These are phyloP conservation scores for Cryphonectria carpinicola DNA, from an alignment of 2,329 filamentous ascomycete species.

Conservation along the genomic window DNA sequence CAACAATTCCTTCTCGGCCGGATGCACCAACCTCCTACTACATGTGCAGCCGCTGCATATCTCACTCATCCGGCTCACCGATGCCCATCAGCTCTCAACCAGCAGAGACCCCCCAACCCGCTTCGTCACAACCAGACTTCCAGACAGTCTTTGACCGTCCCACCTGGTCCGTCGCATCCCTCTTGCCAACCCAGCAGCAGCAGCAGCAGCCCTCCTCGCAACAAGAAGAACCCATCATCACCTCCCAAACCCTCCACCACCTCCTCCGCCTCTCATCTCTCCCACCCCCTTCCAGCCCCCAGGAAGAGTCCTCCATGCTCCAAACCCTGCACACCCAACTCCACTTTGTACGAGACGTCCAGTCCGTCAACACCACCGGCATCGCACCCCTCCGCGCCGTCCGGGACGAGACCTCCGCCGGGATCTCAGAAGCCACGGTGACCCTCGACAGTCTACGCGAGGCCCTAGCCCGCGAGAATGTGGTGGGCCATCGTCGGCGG, in stretches of 20 bases:
- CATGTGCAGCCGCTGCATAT: conserved; percentile 18
- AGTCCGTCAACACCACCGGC: conserved; percentile 73
- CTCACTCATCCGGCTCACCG: conserved; percentile 11
- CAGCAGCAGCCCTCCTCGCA: conserved; percentile 28
- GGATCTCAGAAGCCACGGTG: conserved; percentile 60
- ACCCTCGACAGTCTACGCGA: conserved; percentile 59
- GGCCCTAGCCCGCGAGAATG: conserved; percentile 63
- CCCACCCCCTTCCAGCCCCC: conserved; percentile 65
- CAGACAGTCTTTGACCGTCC: conserved; percentile 64
- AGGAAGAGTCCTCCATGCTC: conserved; percentile 73
- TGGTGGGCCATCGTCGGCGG: conserved; percentile 58
- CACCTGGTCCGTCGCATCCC: conserved; percentile 80
- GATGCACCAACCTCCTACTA: not conserved
- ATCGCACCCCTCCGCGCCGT: conserved; percentile 78
- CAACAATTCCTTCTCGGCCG: not conserved
- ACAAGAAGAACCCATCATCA: conserved; percentile 51
- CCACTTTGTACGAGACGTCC: conserved; percentile 86
- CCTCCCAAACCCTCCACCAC: conserved; percentile 73
- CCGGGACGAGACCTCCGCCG: conserved; percentile 73
- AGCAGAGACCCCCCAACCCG: too few relatives aligned
- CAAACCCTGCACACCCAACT: conserved; percentile 79
- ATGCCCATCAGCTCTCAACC: not conserved
- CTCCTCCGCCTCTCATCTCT: conserved; percentile 89
- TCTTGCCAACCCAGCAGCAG: conserved; percentile 55
- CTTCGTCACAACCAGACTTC: conserved; percentile 8